Evolutionary conservation across 2,329 filamentous ascomycete genomes (phyloP).

Genomic region (Aspergillus niger): DNA sequence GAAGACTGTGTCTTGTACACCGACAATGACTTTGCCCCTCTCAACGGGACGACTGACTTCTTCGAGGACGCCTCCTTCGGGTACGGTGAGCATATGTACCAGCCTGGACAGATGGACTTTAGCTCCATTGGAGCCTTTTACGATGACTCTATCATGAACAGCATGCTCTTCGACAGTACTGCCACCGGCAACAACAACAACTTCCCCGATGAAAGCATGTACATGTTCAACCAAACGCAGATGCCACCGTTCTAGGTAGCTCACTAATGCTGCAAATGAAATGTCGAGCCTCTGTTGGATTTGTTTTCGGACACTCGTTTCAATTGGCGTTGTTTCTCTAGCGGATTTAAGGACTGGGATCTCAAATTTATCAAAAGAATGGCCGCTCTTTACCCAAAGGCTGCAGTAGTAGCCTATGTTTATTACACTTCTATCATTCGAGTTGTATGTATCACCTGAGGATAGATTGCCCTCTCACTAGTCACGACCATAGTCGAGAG

Average conservation of each 20-base stretch:
- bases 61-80: slow-evolving; percentile 9
- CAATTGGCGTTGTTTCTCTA: background rate
- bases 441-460: background rate
- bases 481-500: slow-evolving; percentile 8
- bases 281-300: background rate
- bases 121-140: slow-evolving; percentile 1
- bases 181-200: background rate
- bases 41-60: slow-evolving; percentile 4
- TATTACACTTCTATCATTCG: background rate
- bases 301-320: background rate
- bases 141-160: slow-evolving; percentile 6
- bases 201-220: background rate
- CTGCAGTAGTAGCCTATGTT: background rate
- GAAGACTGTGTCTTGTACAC: slow-evolving; percentile 8
- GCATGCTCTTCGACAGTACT: background rate
- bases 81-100: slow-evolving; percentile 3
- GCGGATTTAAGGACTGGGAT: background rate
- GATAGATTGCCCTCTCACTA: slow-evolving; percentile 7
- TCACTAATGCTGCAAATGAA: background rate
- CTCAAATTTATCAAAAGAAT: background rate
- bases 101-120: slow-evolving; percentile 1
- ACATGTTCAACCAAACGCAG: background rate
- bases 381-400: background rate
- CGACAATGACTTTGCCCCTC: slow-evolving; percentile 6
- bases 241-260: slow-evolving; percentile 5